phyloP scores from a whole-genome alignment of 345 rosid genomes.

The Acer campestre region DNA sequence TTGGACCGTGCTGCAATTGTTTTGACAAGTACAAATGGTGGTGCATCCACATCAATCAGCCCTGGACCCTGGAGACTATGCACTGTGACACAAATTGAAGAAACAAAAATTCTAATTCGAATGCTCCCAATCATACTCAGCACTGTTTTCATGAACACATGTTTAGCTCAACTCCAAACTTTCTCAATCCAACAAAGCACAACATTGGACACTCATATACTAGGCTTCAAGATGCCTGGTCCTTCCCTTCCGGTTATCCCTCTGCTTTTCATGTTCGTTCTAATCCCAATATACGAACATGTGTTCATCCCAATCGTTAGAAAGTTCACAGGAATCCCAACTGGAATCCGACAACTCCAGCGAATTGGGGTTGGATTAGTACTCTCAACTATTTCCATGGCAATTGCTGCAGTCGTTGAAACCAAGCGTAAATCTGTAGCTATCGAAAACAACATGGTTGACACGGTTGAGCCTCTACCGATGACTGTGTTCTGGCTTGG shows the following conservation, averaged over 20 bases:
- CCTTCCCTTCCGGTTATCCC: slow-evolving; percentile 64
- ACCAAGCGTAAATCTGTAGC: slow-evolving; percentile 51
- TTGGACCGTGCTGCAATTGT: slow-evolving; percentile 57
- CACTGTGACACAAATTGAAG: slow-evolving; percentile 67
- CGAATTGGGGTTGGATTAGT: slow-evolving; percentile 54
- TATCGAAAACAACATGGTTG: slow-evolving; percentile 47
- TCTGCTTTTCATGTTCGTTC: slow-evolving; percentile 45
- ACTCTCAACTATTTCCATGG: slow-evolving; percentile 61
- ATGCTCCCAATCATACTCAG: slow-evolving; percentile 60
- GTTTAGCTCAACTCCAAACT: slow-evolving; percentile 71
- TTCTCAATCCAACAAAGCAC: slow-evolving; percentile 63
- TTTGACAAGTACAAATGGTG: slow-evolving; percentile 2
- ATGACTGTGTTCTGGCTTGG: slow-evolving; percentile 66
- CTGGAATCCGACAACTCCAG: slow-evolving; percentile 59
- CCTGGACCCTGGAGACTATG: slow-evolving; percentile 52
- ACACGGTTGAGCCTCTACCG: slow-evolving; percentile 49
- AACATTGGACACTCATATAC: slow-evolving; percentile 49
- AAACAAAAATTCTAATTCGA: slow-evolving; percentile 57
- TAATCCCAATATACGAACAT: slow-evolving; percentile 54
- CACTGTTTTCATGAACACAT: slow-evolving; percentile 71
- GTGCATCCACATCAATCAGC: slow-evolving; percentile 21
- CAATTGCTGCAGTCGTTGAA: slow-evolving; percentile 56
- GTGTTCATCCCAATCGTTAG: slow-evolving; percentile 55
- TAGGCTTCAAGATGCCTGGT: slow-evolving; percentile 51
- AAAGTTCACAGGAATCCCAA: slow-evolving; percentile 52